phyloP scores from a whole-genome alignment of 345 rosid species.

The Aquilaria sinensis region DNA sequence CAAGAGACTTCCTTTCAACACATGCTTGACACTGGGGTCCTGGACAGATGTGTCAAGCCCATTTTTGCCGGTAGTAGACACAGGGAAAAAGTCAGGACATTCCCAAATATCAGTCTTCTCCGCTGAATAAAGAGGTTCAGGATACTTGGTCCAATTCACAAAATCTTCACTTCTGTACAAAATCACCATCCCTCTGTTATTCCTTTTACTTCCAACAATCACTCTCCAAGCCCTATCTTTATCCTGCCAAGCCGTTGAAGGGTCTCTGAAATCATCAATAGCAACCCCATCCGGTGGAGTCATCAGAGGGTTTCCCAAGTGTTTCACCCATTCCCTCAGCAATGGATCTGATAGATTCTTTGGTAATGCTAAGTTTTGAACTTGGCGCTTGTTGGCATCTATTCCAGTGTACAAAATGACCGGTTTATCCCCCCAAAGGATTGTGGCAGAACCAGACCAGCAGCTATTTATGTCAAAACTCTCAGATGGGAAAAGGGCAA shows the following conservation, averaged over 20 bases:
- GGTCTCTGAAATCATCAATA: slow-evolving; percentile 51
- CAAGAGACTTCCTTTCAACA: slow-evolving; percentile 45
- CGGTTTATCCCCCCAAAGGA: slow-evolving; percentile 50
- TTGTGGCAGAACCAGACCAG: slow-evolving; percentile 69
- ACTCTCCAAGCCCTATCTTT: slow-evolving; percentile 40
- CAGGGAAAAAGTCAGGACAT: slow-evolving; percentile 62
- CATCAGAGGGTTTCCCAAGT: slow-evolving; percentile 45
- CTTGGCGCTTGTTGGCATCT: slow-evolving; percentile 30
- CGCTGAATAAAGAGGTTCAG: slow-evolving; percentile 28
- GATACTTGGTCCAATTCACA: slow-evolving; percentile 27
- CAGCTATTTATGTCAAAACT: slow-evolving; percentile 52
- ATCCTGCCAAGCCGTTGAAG: slow-evolving; percentile 54
- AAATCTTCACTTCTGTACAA: slow-evolving; percentile 48
- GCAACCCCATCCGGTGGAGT: slow-evolving; percentile 34
- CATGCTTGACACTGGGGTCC: slow-evolving; percentile 36
- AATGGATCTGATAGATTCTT: slow-evolving; percentile 51
- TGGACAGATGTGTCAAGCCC: slow-evolving; percentile 46
- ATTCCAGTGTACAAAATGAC: slow-evolving; percentile 59
- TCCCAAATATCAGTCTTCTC: slow-evolving; percentile 57
- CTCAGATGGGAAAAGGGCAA: slow-evolving; percentile 49
- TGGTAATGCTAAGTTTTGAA: slow-evolving; percentile 59
- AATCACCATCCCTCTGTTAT: slow-evolving; percentile 33
- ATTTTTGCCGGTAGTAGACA: slow-evolving; percentile 18
- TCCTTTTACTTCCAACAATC: slow-evolving; percentile 27
- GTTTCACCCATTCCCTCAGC: slow-evolving; percentile 56